Conservation (phyloP, 208 protist genomes). For the Trypanosoma mega region DNA sequence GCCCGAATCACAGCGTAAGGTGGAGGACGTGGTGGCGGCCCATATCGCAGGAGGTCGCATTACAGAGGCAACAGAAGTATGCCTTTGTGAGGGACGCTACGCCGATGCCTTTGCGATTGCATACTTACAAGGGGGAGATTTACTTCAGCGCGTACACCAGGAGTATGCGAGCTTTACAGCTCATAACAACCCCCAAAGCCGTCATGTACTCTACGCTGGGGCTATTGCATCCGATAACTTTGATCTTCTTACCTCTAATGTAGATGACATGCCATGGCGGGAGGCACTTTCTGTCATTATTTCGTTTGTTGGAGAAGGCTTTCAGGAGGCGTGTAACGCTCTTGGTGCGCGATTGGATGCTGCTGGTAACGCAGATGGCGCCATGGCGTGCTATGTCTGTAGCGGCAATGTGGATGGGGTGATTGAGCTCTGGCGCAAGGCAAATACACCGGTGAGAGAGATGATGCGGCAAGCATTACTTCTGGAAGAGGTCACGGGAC, state of each 20-base stretch:
- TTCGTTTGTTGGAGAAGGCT: conserved; percentile 67
- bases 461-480: conserved; percentile 61
- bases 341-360: conserved; percentile 53
- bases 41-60: conserved; percentile 63
- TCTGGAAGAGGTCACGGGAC: conserved; percentile 66
- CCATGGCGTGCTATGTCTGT: conserved; percentile 76
- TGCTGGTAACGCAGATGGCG: conserved; percentile 57
- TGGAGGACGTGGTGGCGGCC: conserved; percentile 61
- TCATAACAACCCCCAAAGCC: conserved; percentile 35
- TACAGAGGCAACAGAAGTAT: conserved; percentile 71
- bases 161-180: conserved; percentile 47
- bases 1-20: conserved; percentile 53
- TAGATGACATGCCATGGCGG: conserved; percentile 51
- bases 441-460: conserved; percentile 38
- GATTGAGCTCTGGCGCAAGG: conserved; percentile 53
- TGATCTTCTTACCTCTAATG: conserved; percentile 34
- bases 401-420: conserved; percentile 73
- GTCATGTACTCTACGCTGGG: conserved; percentile 65
- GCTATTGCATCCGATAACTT: conserved; percentile 75
- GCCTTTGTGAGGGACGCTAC: conserved; percentile 57
- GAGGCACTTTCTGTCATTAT: conserved; percentile 75
- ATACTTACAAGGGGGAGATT: conserved; percentile 56
- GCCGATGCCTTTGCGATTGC: conserved; percentile 80
- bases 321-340: conserved; percentile 59
- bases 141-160: conserved; percentile 60